Evolutionary conservation across 2,329 filamentous ascomycete species (phyloP), one percentile per base, ranked within the genome.

Genomic region (Sclerotinia glacialis): DNA sequence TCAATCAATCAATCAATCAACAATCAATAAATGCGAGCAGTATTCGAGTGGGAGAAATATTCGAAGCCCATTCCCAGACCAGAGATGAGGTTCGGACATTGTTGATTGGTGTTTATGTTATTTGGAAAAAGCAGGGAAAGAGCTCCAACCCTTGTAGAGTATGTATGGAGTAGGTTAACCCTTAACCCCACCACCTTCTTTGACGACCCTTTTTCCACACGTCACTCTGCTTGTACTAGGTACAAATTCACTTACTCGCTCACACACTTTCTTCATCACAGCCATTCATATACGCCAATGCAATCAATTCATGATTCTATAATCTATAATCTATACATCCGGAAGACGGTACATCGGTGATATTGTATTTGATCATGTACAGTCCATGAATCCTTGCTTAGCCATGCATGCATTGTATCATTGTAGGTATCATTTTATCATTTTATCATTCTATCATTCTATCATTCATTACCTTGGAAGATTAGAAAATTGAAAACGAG

Each of bases 401-500:
- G 28, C 42, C 26, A 47, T 28, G 42, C 56, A 47, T n/a, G n/a
- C n/a, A n/a, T n/a, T n/a, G n/a, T n/a, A n/a, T n/a, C n/a, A n/a
- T n/a, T n/a, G n/a, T n/a, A n/a, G n/a, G n/a, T n/a, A n/a, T n/a
- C n/a, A n/a, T n/a, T n/a, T n/a, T n/a, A n/a, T n/a, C n/a, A n/a
- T n/a, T n/a, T n/a, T n/a, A n/a, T n/a, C n/a, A n/a, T n/a, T n/a
- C n/a, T n/a, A n/a, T n/a, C n/a, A n/a, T 47, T 34, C 18, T 23
- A 11, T 47, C 28, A 47, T 47, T 42, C 56, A 47, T 23, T 37
- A 21, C 31, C 58, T 61, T 61, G 58, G 58, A 61, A 49, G n/a
- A 28, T 12, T 7, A n/a, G n/a, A 61, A 40, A 37, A 4, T 7
- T n/a, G n/a, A 61, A 40, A 37, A 4, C 26, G 56, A 34, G 42